Conservation (phyloP, 768 basidiomycete species). For the Termitomyces sp. region DNA sequence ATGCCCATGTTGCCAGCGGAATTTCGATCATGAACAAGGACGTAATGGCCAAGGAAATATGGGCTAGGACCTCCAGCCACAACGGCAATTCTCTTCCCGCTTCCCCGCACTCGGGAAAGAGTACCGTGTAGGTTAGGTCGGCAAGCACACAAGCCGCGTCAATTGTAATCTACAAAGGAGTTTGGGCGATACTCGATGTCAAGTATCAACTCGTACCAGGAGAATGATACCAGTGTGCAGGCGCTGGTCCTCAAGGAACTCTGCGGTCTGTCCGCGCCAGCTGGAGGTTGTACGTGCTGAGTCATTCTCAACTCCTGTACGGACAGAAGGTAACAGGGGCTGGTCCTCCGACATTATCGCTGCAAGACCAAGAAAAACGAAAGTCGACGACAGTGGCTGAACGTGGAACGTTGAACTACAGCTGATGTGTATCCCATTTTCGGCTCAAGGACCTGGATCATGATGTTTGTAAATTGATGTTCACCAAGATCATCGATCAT, state of each 20-base stretch:
- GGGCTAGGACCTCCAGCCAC: conserved; percentile 63
- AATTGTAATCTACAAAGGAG: conserved; percentile 42
- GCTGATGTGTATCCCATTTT: too few relatives aligned
- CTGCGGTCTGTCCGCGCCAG: conserved; percentile 35
- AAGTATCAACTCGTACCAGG: conserved; percentile 37
- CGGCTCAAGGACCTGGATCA: too few relatives aligned
- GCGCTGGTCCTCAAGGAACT: conserved; percentile 46
- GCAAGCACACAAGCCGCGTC: conserved; percentile 71
- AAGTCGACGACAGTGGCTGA: too few relatives aligned
- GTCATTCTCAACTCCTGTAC: conserved; percentile 2
- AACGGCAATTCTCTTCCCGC: conserved; percentile 38
- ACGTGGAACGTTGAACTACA: too few relatives aligned
- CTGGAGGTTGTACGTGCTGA: conserved; percentile 8
- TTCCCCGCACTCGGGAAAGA: conserved; percentile 45
- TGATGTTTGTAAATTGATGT: too few relatives aligned
- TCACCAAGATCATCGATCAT: too few relatives aligned
- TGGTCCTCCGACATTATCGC: conserved; percentile 42
- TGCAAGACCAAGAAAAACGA: background rate
- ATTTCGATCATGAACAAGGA: conserved; percentile 77
- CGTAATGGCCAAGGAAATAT: conserved; percentile 66
- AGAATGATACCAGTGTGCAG: conserved; percentile 58
- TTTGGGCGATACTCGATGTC: background rate
- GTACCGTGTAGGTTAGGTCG: conserved; percentile 67
- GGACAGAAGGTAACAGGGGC: conserved; percentile 35
- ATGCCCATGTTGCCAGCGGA: conserved; percentile 62